Percentiles rank a stretch among this genome's conserved stretches.
These are phyloP conservation scores for Vigna trinervia DNA, from an alignment of 306 rosid genomes.

Conservation along the genomic window DNA sequence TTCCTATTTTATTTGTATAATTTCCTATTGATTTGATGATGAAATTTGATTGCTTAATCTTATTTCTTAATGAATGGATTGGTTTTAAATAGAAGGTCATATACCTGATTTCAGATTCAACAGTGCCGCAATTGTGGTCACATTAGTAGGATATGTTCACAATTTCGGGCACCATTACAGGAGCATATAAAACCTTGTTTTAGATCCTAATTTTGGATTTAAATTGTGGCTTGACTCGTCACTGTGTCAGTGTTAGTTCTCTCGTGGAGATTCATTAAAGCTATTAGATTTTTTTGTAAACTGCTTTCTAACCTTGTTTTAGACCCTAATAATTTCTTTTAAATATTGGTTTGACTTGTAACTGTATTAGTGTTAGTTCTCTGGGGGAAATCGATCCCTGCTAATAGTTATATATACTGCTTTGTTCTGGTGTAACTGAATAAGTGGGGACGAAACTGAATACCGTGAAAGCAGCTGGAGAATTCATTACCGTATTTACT, in stretches of 20 bases:
- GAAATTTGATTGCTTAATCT: slow-evolving; percentile 16
- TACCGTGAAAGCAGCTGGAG: background rate
- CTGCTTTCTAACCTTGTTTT: slow-evolving; percentile 21
- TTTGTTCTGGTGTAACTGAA: slow-evolving; percentile 1
- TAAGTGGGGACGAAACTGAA: background rate
- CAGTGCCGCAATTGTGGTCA: background rate
- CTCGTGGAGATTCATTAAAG: background rate
- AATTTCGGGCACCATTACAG: background rate
- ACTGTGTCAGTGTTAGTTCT: background rate
- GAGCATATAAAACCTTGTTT: background rate
- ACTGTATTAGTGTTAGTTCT: background rate
- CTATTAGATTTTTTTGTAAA: background rate
- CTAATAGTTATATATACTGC: slow-evolving; percentile 5
- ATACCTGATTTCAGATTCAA: too few relatives aligned
- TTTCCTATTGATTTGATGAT: background rate
- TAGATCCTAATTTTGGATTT: background rate
- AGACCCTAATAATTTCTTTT: background rate
- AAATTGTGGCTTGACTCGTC: background rate
- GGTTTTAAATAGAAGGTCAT: background rate
- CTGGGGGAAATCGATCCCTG: background rate
- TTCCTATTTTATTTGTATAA: background rate
- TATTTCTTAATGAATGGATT: slow-evolving; percentile 10
- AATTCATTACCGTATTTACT: background rate
- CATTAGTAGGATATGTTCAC: background rate
- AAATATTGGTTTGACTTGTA: background rate